Evolutionary conservation across 2,329 filamentous ascomycete genomes (phyloP), one percentile per base, ranked within the genome.

Genomic region (Septoria petroselini): DNA sequence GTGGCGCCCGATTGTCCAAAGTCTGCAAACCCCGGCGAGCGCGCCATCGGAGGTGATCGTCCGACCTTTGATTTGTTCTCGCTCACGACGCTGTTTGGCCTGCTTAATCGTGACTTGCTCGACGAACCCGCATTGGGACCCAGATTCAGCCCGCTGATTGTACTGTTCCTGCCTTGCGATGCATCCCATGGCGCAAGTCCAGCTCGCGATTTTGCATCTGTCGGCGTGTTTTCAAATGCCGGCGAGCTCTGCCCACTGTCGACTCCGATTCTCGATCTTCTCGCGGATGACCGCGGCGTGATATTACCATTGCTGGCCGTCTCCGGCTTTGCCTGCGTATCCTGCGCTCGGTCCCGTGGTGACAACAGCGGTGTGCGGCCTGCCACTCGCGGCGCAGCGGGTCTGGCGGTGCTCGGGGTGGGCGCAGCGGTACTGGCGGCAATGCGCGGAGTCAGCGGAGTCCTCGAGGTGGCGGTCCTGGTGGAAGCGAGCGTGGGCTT

Each of bases 211-310:
- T 55, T 48, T 3, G 39, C 37, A 3, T 53, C 52, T 43, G 37
- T 55, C 1, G 54, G 51, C 7, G 51, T 41, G 11, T 61, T 58
- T 25, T 62, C 59, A 17, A 55, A 55, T 18, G 50, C 49, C 9
- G 63, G 61, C 9, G 88, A 89, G 25, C 78, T 80, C 51, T 85
- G 34, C 35, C 43, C 43, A 18, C 43, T 47, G 34, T 27, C 17
- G 15, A 39, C 89, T 65, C 88, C 83, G 50, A 83, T 79, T 58
- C 88, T 83, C 59, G 75, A 83, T 66, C 82, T 88, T 54, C 90
- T 79, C 41, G 82, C 76, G 7, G 85, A 85, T 7, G 89, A 89
- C 58, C 90, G 82, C 42, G 89, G 88, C 3, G 90, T 94, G 65
- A 90, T 73, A 66, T 88, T 90, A 66, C 72, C 78, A 68, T 27